phyloP scores from a whole-genome alignment of 495 filamentous ascomycete genomes.

The Trichoderma virens region DNA sequence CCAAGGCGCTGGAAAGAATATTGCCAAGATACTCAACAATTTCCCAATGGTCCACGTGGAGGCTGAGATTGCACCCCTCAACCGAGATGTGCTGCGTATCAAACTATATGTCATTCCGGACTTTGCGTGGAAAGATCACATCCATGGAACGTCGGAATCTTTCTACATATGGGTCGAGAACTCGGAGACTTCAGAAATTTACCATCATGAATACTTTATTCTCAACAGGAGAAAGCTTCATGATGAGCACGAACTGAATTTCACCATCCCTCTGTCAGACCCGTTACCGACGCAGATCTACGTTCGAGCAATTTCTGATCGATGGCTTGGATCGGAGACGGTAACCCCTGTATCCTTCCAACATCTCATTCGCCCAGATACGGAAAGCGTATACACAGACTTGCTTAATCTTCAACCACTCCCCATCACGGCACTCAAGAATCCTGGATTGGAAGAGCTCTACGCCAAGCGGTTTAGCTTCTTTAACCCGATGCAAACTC shows the following conservation, averaged over 20 bases:
- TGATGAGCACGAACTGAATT: slow-evolving; percentile 93
- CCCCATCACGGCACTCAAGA: slow-evolving; percentile 80
- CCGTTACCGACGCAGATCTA: slow-evolving; percentile 93
- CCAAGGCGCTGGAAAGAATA: slow-evolving; percentile 68
- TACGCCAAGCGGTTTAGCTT: slow-evolving; percentile 83
- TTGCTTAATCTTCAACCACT: slow-evolving; percentile 87
- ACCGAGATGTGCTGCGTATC: slow-evolving; percentile 86
- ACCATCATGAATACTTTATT: slow-evolving; percentile 96
- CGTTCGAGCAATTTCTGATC: slow-evolving; percentile 84
- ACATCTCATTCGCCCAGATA: slow-evolving; percentile 94
- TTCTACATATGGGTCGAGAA: slow-evolving; percentile 99
- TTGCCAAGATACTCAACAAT: slow-evolving; percentile 74
- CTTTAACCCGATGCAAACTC: slow-evolving; percentile 99
- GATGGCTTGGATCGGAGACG: slow-evolving; percentile 96
- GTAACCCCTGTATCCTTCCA: slow-evolving; percentile 94
- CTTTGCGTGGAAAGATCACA: slow-evolving; percentile 91
- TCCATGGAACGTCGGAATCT: slow-evolving; percentile 88
- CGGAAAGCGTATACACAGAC: slow-evolving; percentile 94
- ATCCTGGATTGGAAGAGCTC: slow-evolving; percentile 76
- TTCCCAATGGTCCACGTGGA: slow-evolving; percentile 90
- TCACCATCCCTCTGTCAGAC: slow-evolving; percentile 92
- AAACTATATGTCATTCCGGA: slow-evolving; percentile 79
- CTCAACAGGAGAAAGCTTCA: slow-evolving; percentile 80
- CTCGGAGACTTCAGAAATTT: slow-evolving; percentile 94
- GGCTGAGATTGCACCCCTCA: slow-evolving; percentile 89